Evolutionary conservation across 2,329 filamentous ascomycete species (phyloP).

Genomic region (Xylariales sp.): DNA sequence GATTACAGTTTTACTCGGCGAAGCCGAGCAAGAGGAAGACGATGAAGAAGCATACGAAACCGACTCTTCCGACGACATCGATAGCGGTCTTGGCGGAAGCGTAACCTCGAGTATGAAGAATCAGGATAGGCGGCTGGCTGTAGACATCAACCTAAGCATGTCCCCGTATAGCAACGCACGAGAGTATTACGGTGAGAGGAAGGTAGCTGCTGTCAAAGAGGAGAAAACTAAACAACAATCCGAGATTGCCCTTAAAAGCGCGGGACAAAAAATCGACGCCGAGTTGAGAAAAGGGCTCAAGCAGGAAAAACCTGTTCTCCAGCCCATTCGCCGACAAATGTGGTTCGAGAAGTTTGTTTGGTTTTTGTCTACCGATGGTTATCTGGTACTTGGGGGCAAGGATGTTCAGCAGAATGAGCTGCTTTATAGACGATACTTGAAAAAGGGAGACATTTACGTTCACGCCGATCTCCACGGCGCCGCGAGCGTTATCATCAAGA

Average conservation of each 20-base stretch:
- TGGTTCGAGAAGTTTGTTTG: conserved; percentile 99
- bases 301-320: conserved; percentile 88
- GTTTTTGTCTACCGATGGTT: conserved; percentile 96
- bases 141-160: conserved; percentile 86
- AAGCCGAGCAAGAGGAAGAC: conserved; percentile 73
- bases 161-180: conserved; percentile 90
- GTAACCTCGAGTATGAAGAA: conserved; percentile 54
- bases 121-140: conserved; percentile 68
- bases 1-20: conserved; percentile 81
- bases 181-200: conserved; percentile 92
- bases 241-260: conserved; percentile 84
- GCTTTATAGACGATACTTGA: conserved; percentile 86
- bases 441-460: conserved; percentile 90
- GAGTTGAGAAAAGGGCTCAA: conserved; percentile 90
- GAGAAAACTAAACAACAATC: conserved; percentile 88
- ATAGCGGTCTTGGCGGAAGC: conserved; percentile 61
- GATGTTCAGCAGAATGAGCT: conserved; percentile 92
- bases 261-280: conserved; percentile 86
- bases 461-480: conserved; percentile 91
- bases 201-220: conserved; percentile 84
- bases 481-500: conserved; percentile 89
- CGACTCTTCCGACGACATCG: conserved; percentile 69
- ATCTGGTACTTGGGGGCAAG: conserved; percentile 88
- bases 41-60: conserved; percentile 74
- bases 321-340: conserved; percentile 82